phyloP scores from a whole-genome alignment of 306 rosid genomes.

The Dalbergia cultrata region DNA sequence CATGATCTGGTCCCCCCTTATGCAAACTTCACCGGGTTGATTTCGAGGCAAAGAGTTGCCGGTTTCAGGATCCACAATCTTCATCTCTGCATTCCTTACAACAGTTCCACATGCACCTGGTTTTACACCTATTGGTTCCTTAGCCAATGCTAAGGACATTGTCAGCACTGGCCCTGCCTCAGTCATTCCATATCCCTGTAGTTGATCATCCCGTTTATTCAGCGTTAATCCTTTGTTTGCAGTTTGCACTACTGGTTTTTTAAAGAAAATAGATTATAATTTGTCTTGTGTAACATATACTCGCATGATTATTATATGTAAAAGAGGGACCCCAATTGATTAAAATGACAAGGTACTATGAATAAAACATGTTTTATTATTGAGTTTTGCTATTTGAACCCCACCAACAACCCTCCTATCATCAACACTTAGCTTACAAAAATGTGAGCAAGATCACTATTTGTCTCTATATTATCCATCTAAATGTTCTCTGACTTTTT shows the following conservation, averaged over 20 bases:
- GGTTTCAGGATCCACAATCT: conserved; percentile 36
- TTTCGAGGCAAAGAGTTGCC: not conserved
- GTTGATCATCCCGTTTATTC: not conserved
- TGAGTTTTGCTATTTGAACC: not conserved
- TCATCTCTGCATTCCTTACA: conserved; percentile 38
- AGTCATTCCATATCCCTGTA: conserved; percentile 43
- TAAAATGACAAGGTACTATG: not conserved
- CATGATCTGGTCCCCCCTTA: conserved; percentile 37
- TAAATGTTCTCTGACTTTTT: too few species aligned
- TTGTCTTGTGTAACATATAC: not conserved
- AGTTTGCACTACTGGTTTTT: not conserved
- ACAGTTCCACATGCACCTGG: conserved; percentile 32
- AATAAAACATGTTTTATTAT: not conserved
- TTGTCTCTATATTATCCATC: too few species aligned
- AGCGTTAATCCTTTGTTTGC: not conserved
- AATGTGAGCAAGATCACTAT: too few species aligned
- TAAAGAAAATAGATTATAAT: not conserved
- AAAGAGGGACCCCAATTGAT: too few species aligned
- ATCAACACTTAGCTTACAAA: too few species aligned
- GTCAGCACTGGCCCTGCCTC: conserved; percentile 39
- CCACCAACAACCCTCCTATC: too few species aligned
- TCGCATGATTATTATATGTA: not conserved
- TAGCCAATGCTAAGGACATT: conserved; percentile 30
- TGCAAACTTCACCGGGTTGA: conserved; percentile 36
- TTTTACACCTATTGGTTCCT: not conserved